phyloP scores from a whole-genome alignment of 495 filamentous ascomycete genomes.

The Penicillium angulare region DNA sequence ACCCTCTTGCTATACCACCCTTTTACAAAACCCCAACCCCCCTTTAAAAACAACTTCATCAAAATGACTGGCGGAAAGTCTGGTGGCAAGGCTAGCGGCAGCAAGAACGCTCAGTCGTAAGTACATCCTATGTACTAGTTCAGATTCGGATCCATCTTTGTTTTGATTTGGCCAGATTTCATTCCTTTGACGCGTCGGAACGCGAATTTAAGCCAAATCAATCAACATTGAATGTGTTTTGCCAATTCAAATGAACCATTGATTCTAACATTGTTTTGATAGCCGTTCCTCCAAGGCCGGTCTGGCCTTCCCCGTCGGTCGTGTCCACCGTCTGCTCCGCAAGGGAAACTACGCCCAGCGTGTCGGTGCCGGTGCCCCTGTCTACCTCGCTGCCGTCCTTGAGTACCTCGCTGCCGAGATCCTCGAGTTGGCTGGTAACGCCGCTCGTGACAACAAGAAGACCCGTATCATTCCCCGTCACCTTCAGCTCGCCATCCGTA shows the following conservation, averaged over 20 bases:
- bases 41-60: conserved; percentile 41
- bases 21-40: conserved; percentile 9
- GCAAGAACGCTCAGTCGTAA: conserved; percentile 97
- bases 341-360: conserved; percentile 99
- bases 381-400: conserved; percentile 96
- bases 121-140: conserved; percentile 17
- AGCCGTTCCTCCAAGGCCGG: conserved; percentile 99
- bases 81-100: conserved; percentile 95
- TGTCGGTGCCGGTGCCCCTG: conserved; percentile 97
- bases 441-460: conserved; percentile 99
- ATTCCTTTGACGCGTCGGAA: neutral
- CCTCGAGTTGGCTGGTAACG: conserved; percentile 97
- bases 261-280: conserved; percentile 32
- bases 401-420: conserved; percentile 99
- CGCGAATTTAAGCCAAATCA: neutral
- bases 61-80: conserved; percentile 99
- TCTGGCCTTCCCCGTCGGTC: conserved; percentile 98
- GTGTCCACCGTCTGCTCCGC: conserved; percentile 98
- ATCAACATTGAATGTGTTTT: neutral
- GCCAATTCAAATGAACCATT: neutral
- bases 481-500: conserved; percentile 98
- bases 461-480: conserved; percentile 99
- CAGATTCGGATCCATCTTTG: neutral
- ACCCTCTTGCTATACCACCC: conserved; percentile 16
- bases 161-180: neutral